Evolutionary conservation across 2,329 filamentous ascomycete species (phyloP), one percentile per base, ranked within the genome.

Genomic region (Xylaria sp.): DNA sequence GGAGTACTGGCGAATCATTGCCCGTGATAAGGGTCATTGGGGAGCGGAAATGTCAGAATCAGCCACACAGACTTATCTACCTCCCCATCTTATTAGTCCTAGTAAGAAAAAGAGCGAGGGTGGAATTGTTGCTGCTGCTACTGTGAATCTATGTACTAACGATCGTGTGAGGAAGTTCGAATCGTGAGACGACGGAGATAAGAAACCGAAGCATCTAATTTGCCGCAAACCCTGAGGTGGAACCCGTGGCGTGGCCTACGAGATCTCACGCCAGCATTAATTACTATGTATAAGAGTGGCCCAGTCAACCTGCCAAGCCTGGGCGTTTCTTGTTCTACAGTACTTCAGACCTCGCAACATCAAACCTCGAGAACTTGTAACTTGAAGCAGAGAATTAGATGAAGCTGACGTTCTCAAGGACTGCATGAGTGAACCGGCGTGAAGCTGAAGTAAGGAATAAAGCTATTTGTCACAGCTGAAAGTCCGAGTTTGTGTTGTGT

Each of bases 21-120:
- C 60, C 36, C 48, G 58, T 69, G 74, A 75, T 76, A 76, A 75
- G 73, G 53, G 36, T 20, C 58, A 66, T 38, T 57, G 65, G 49
- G 57, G 58, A 65, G 71, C 75, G 75, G 74, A 77, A 74, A 76
- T 77, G 70, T 72, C 59, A 72, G 71, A 76, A 72, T 61, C 72
- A 64, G 69, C 57, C 49, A 48, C 53, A 59, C 28, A 36, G 28
- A 40, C 51, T 20, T 57, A 53, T 54, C 31, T 61, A 44, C 36
- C 44, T 61, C 33, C 15, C n/a, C 26, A 57, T 57, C 59, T 49
- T 23, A 63, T 44, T 60, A 65, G 54, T 54, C 40, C 46, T 33
- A 48, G 51, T 59, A 59, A 57, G 61, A 11, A 38, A 42, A 6
- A 26, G 71, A 66, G 70, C 59, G 65, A 64, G 66, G 49, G 58